Base-by-base conservation (phyloP, 1,139 yeast genomes). In the Nakaseomyces sp. region DNA sequence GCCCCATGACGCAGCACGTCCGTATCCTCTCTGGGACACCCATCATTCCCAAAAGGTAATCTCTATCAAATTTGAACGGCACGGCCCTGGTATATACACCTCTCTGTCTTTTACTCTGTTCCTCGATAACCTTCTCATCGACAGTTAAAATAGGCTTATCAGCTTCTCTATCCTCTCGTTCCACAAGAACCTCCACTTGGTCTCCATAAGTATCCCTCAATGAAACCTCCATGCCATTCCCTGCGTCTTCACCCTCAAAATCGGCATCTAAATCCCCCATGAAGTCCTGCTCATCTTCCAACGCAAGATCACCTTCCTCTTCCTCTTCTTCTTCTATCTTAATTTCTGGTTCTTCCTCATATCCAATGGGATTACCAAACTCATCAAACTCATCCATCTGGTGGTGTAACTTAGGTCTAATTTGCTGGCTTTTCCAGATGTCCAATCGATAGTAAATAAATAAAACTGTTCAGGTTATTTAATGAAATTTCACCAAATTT, bases 1-100 rank as follows among this genome's bases (percentile, higher is more conserved):
- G 76, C 0, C 98, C 98, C n/a, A 81, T 77, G 0, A 93, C 51
- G 0, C 91, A 84, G n/a, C 89, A 66, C 60, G 84, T 89, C 45
- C 95, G 72, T 20, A 82, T 72, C 52, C 83, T 77, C 13, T 78
- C 79, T 0, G 95, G 88, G 1, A 76, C 54, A 2, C 62, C 54
- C 64, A 79, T 66, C 41, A 77, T 57, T 9, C 70, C 66, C 4
- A 69, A 52, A 69, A 83, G 72, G 55, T 79, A 91, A 8, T 77
- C 76, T 45, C 86, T 72, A 3, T 85, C 75, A 54, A 79, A 88
- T 0, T 61, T 62, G 0, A 82, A 73, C 0, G 95, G 96, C 5
- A 81, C 62, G 5, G 64, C 68, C 10, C 48, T 52, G 13, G 45
- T 41, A 39, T 53, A 56, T 4, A 55, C 42, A 22, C 52, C 41